Evolutionary conservation across 805 yeast species (phyloP).

Genomic region (Phaffomyces antillensis): DNA sequence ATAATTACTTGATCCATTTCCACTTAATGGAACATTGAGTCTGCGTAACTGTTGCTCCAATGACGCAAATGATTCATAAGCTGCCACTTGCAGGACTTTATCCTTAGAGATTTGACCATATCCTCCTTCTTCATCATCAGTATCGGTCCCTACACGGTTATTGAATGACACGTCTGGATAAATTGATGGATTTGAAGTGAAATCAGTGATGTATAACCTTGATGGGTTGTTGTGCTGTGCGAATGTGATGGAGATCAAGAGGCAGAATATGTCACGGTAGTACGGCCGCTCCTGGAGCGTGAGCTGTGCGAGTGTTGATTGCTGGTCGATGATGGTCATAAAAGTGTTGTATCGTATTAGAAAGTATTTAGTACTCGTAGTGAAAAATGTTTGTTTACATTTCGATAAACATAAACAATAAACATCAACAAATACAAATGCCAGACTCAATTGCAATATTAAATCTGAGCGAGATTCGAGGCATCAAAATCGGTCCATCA

Average conservation of each 20-base stretch:
- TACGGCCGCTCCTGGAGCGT: background rate
- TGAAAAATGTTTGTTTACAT: too few relatives aligned
- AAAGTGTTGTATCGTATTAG: too few relatives aligned
- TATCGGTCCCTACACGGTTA: conserved; percentile 1
- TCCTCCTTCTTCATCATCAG: background rate
- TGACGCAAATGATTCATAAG: background rate
- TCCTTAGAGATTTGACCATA: background rate
- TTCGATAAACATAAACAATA: too few relatives aligned
- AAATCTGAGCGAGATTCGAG: background rate
- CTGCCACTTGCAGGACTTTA: conserved; percentile 6
- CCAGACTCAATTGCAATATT: background rate
- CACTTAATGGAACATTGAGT: too few relatives aligned
- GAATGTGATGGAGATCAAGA: background rate
- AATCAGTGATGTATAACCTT: conserved; percentile 8
- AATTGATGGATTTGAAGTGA: conserved; percentile 7
- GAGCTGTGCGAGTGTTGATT: background rate
- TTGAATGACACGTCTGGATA: background rate
- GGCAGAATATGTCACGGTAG: background rate
- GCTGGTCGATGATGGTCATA: background rate
- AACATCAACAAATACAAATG: too few relatives aligned
- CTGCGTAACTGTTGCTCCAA: too few relatives aligned
- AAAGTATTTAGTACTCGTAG: too few relatives aligned
- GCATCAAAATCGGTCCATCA: background rate
- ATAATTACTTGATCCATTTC: too few relatives aligned
- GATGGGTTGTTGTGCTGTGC: background rate